Base-by-base conservation (phyloP, 306 rosid species). In the Dalbergia cultrata region DNA sequence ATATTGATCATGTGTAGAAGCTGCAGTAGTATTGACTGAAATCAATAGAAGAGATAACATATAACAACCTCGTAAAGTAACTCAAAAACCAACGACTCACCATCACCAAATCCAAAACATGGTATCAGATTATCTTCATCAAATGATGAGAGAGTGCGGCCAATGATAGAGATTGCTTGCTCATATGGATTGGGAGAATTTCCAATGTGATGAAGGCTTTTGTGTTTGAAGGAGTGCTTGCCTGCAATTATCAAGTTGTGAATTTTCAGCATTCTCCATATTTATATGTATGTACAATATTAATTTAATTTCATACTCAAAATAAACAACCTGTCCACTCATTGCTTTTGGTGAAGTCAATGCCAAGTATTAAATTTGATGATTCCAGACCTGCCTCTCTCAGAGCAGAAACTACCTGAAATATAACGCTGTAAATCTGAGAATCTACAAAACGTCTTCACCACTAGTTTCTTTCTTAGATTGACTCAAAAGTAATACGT, bases 121-220 rank as follows among this genome's bases (percentile, higher is more conserved):
- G 98, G 98, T 80, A 94, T 94, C 81, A 92, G 75, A 77, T 92
- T 90, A 85, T 94, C 98, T 82, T 94, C 98, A 81, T 94, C 98
- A 7, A 92, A 94, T 35, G 97, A 85, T 74, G 94, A 90, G 58
- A 94, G 86, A 8, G 97, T 94, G 7, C 79, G 92, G 10, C 98
- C 95, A 80, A 94, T 88, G 53, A 92, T 94, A 64, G 97, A 89
- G 77, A 94, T 94, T 58, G 98, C 97, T 74, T 94, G 95, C 84
- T 94, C 98, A 56, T 94, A 94, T 33, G 98, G 98, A 80, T 94
- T 94, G 52, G 90, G 90, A 49, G 41, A 76, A 68, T 84, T 89
- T 60, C 92, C 84, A 53, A 86, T 70, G 43, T 85, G 78, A 83
- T 94, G 98, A 72, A 90, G 94, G 87, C 97, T 94, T 86, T 70